Evolutionary conservation across 2,329 filamentous ascomycete species (phyloP).

Genomic region (Colletotrichum lini): DNA sequence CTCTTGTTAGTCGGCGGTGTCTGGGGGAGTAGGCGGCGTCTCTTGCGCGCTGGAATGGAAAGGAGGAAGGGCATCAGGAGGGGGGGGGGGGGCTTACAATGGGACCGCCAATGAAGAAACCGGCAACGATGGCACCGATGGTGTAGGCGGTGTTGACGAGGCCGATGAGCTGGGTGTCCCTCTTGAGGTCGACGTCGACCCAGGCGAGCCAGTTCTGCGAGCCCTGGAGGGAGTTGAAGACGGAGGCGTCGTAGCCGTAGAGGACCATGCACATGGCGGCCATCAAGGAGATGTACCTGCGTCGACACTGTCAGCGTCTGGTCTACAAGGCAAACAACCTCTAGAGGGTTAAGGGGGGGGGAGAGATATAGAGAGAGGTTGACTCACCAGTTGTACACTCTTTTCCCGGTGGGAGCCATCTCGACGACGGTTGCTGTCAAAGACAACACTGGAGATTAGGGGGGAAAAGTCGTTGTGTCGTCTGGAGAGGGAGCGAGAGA

Average conservation of each 20-base stretch:
- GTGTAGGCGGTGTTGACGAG: conserved; percentile 78
- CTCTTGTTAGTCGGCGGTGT: background rate
- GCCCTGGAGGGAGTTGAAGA: conserved; percentile 80
- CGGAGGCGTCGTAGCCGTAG: conserved; percentile 81
- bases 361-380: too few species aligned
- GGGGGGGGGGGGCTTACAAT: conserved; percentile 52
- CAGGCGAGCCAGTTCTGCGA: conserved; percentile 76
- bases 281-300: conserved; percentile 69
- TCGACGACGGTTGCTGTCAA: conserved; percentile 17
- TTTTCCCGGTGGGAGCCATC: conserved; percentile 38
- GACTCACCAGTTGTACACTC: conserved; percentile 38
- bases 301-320: background rate
- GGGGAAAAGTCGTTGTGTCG: background rate
- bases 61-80: background rate
- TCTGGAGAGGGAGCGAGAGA: background rate
- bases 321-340: too few species aligned
- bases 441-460: background rate
- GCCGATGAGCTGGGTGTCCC: conserved; percentile 61
- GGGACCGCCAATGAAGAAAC: conserved; percentile 79
- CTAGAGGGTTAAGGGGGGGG: too few species aligned
- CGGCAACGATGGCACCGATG: conserved; percentile 78
- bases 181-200: conserved; percentile 67
- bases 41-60: background rate
- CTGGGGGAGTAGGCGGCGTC: too few species aligned
- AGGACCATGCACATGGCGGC: conserved; percentile 82